phyloP scores from a whole-genome alignment of 768 basidiomycete species.

The Calocybe indica region DNA sequence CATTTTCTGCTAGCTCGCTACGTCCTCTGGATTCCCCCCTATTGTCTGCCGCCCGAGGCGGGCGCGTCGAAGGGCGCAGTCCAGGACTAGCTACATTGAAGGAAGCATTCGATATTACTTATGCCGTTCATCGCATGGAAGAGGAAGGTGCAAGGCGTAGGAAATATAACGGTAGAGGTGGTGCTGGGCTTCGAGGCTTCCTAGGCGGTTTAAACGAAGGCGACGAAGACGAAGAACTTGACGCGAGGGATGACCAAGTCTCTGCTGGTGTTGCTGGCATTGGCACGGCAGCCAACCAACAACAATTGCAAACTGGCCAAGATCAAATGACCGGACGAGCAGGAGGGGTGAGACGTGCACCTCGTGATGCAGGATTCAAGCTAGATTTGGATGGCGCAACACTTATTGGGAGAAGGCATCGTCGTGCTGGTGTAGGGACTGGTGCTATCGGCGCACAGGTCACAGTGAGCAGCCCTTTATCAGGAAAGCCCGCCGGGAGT shows the following conservation, averaged over 20 bases:
- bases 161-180: slow-evolving; percentile 74
- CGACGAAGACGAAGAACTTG: slow-evolving; percentile 62
- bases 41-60: slow-evolving; percentile 71
- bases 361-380: slow-evolving; percentile 50
- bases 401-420: slow-evolving; percentile 68
- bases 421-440: slow-evolving; percentile 12
- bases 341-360: slow-evolving; percentile 7
- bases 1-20: slow-evolving; percentile 24
- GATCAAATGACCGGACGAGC: neutral
- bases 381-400: slow-evolving; percentile 86
- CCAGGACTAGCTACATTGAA: slow-evolving; percentile 92
- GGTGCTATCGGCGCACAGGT: slow-evolving; percentile 13
- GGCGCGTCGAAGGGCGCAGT: slow-evolving; percentile 74
- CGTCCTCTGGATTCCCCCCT: slow-evolving; percentile 85
- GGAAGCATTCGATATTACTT: slow-evolving; percentile 98
- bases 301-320: slow-evolving; percentile 10
- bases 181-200: slow-evolving; percentile 73
- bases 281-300: slow-evolving; percentile 27
- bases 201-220: slow-evolving; percentile 89
- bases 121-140: slow-evolving; percentile 99
- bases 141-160: slow-evolving; percentile 90
- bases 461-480: slow-evolving; percentile 28
- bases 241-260: slow-evolving; percentile 6
- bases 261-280: slow-evolving; percentile 10
- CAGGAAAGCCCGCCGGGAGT: slow-evolving; percentile 21